These are phyloP conservation scores for Butyriboletus appendiculatus DNA, from an alignment of 1,284 basidiomycete genomes.

Conservation along the genomic window DNA sequence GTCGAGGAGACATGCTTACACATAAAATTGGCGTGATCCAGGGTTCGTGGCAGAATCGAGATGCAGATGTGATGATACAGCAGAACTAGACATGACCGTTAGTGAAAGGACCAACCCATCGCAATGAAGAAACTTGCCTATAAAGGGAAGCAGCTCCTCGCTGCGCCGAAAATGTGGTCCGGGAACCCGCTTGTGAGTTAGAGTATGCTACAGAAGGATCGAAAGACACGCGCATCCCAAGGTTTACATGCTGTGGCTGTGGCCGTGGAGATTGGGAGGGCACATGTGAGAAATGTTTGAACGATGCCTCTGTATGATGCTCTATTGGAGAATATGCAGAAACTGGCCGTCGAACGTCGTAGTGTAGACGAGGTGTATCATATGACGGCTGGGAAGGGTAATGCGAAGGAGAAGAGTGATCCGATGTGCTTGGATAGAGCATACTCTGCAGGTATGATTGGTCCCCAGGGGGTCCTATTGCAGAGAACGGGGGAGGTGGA, in stretches of 20 bases:
- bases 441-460: conserved; percentile 3
- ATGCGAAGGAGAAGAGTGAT: not conserved
- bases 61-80: conserved; percentile 47
- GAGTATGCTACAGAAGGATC: conserved; percentile 52
- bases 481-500: conserved; percentile 12
- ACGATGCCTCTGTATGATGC: conserved; percentile 3
- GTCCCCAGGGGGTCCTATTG: conserved; percentile 6
- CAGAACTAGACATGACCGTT: conserved; percentile 38
- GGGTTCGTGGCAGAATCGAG: conserved; percentile 1
- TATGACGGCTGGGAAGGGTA: not conserved
- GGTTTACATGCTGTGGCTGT: conserved; percentile 3
- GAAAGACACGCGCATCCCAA: conserved; percentile 22
- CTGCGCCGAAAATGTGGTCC: conserved; percentile 1
- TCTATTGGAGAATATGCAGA: conserved; percentile 4
- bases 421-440: conserved; percentile 10
- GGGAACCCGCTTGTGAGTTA: conserved; percentile 11
- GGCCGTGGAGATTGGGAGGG: not conserved
- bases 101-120: not conserved
- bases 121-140: conserved; percentile 42
- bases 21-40: conserved; percentile 10
- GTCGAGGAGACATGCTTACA: conserved; percentile 20
- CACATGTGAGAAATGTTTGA: conserved; percentile 4
- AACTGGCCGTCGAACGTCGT: conserved; percentile 5
- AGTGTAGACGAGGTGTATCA: conserved; percentile 1
- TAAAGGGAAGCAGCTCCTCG: conserved; percentile 51